Base-by-base conservation (phyloP, 2,329 filamentous ascomycete genomes). In the Arthrobotrys musiformis region DNA sequence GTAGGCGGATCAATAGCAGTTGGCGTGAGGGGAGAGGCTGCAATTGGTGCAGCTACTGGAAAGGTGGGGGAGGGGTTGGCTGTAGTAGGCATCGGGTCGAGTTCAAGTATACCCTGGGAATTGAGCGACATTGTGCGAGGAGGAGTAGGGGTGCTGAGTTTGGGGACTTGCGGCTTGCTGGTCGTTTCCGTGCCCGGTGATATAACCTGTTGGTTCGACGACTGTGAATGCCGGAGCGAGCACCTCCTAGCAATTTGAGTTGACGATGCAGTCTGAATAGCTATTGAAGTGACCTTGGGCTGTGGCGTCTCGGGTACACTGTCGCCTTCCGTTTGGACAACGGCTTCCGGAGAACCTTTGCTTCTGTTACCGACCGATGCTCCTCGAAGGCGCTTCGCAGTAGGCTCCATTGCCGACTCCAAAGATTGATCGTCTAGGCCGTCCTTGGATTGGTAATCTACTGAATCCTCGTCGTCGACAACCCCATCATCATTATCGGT, bases 81-180 rank as follows among this genome's bases (percentile, higher is more conserved):
- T 37, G 13, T 13, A 11, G n/a, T 30, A 15, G 50, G 50, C 8
- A 35, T n/a, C 11, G 56, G 30, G 13, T 42, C 44, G 9, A 63
- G 40, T n/a, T 70, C 56, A 11, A 70, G 26, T 17, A 70, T 40
- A 3, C 58, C 67, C 4, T 26, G n/a, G 6, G 67, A 6, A 26
- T 70, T 70, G 1, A 44, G 35, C 2, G 33, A 33, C 67, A 70
- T 70, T 3, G 24, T 35, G 7, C 46, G 56, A 26, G 30, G 56
- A 19, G 58, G 67, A 17, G 33, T 28, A 17, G 28, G 46, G 8
- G 15, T 24, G 19, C 2, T 24, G 3, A 2, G 8, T 26, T 1
- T 48, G 8, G 7, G 7, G 15, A 22, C 2, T 28, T 15, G 1
- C 35, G 26, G n/a, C 3, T 61, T 15, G 35, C 28, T 35, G 19